Evolutionary conservation across 176 grass and related monocot species (phyloP).

Genomic region (Dactylis glomerata): DNA sequence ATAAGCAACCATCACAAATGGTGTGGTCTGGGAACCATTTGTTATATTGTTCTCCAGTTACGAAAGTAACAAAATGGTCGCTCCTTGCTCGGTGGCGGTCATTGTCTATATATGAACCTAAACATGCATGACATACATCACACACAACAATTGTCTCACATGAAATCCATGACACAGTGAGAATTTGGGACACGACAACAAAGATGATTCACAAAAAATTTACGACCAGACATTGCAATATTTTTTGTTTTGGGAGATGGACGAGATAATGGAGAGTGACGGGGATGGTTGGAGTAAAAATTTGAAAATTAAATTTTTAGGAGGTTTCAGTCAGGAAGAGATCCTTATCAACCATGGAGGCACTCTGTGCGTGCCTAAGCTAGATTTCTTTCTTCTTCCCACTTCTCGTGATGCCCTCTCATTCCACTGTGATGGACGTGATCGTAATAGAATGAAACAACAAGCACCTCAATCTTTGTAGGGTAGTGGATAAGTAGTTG

Average conservation of each 20-base stretch:
- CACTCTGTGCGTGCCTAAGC: neutral
- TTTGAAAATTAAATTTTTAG: neutral
- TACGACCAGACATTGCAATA: neutral
- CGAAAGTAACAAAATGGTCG: neutral
- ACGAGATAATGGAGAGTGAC: no score
- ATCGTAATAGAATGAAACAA: no score
- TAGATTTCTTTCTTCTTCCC: neutral
- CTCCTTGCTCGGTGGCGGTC: neutral
- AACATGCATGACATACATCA: neutral
- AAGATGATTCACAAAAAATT: neutral
- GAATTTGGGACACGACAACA: neutral
- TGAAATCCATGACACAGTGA: neutral
- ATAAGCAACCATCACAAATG: neutral
- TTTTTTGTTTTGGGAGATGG: neutral
- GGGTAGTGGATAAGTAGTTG: no score
- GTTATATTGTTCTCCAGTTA: neutral
- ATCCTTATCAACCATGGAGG: neutral
- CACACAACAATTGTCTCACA: neutral
- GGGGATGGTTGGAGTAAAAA: no score
- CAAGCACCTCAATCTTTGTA: no score
- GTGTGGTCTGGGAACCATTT: neutral
- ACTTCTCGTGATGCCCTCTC: neutral
- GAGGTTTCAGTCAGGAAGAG: neutral
- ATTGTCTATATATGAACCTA: neutral
- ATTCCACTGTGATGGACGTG: neutral